Base-by-base conservation (phyloP, 169 alveolate species). In the Plasmodium fragile region DNA sequence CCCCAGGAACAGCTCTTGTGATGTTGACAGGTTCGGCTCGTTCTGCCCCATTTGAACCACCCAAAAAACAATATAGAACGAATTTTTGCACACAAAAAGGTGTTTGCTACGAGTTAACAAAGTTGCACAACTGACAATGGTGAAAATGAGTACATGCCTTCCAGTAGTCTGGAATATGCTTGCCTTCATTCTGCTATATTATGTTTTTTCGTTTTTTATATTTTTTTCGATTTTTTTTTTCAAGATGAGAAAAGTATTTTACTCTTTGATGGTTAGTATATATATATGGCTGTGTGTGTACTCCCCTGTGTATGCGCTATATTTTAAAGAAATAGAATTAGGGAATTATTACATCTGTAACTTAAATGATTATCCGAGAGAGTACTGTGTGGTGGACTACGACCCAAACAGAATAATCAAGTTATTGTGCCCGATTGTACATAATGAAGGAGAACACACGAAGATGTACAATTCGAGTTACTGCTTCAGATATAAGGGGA, bases 261-360 rank as follows among this genome's bases (percentile, higher is more conserved):
- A 75, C 65, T 70, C 79, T 28, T 75, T 73, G 59, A 32, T 85
- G 49, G 52, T 85, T 36, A 28, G 28, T 28, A 41, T 81, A 43
- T 55, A 34, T 32, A 30, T 85, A 52, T 85, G 32, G 22, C n/a
- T 85, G 39, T 59, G 36, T 70, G 11, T 41, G 36, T 85, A 53
- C 39, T 30, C 59, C 25, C 80, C 87, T 10, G 84, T 75, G 1
- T 73, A 49, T 52, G 45, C 43, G 73, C 41, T 77, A 22, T 28
- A 49, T 75, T 43, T 75, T 1, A 85, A 85, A 16, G 93, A 73
- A 45, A 18, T 85, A 8, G 71, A 85, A n/a, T 49, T 85, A 18
- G 93, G 93, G 6, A 73, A 85, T 73, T 85, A 85, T 73, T 85
- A 75, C 34, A 85, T 85, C 13, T 85, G 93, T n/a, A 85, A 85